phyloP scores from a whole-genome alignment of 2,329 filamentous ascomycete genomes.

The Peltaster fructicola region DNA sequence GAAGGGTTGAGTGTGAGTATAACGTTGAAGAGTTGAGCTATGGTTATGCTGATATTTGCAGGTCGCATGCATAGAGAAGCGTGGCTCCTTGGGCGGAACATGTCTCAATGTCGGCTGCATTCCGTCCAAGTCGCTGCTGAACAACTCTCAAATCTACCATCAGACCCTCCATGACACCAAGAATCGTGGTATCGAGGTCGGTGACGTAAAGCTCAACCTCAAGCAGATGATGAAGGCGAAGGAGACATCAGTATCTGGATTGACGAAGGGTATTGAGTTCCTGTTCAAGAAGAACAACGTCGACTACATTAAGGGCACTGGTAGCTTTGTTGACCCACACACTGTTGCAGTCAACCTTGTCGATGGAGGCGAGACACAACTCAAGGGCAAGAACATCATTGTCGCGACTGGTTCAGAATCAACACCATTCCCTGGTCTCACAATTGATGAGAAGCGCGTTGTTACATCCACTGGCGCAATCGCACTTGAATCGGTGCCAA shows the following conservation, averaged over 20 bases:
- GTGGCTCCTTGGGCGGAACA: slow-evolving; percentile 67
- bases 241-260: slow-evolving; percentile 67
- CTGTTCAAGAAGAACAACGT: slow-evolving; percentile 99
- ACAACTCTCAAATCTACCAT: slow-evolving; percentile 98
- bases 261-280: slow-evolving; percentile 97
- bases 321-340: slow-evolving; percentile 57
- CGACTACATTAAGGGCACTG: slow-evolving; percentile 90
- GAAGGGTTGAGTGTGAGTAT: slow-evolving; percentile 76
- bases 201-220: slow-evolving; percentile 92
- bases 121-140: slow-evolving; percentile 96
- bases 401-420: slow-evolving; percentile 93
- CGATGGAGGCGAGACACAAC: slow-evolving; percentile 76
- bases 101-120: slow-evolving; percentile 66
- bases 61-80: slow-evolving; percentile 98
- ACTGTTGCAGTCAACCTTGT: slow-evolving; percentile 79
- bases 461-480: slow-evolving; percentile 93
- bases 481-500: slow-evolving; percentile 72
- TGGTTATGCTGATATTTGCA: slow-evolving; percentile 21
- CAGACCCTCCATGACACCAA: slow-evolving; percentile 94
- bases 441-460: slow-evolving; percentile 94
- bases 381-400: slow-evolving; percentile 90
- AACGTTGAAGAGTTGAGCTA: slow-evolving; percentile 4
- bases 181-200: slow-evolving; percentile 90
- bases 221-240: slow-evolving; percentile 97
- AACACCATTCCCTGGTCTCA: slow-evolving; percentile 88